phyloP scores from a whole-genome alignment of 106 monocot genomes.

The Chionographis japonica region DNA sequence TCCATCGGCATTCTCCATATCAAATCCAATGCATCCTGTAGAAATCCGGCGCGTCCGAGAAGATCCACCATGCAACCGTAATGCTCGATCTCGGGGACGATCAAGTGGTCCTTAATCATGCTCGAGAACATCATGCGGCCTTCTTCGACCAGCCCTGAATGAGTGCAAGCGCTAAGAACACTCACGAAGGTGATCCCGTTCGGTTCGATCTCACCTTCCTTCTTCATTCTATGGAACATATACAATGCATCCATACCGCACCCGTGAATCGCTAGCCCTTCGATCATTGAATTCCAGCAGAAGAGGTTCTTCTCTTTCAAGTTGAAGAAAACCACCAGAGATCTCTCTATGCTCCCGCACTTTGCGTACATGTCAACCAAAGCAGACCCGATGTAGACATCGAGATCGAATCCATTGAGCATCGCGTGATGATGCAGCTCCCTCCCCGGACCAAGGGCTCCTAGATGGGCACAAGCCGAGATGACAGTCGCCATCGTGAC shows the following conservation, averaged over 20 bases:
- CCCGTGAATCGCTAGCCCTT: constrained; percentile 60
- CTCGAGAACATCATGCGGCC: constrained; percentile 35
- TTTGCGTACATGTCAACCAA: constrained; percentile 82
- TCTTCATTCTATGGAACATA: constrained; percentile 40
- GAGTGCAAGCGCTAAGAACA: constrained; percentile 53
- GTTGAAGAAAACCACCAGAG: constrained; percentile 57
- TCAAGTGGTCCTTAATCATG: constrained; percentile 25
- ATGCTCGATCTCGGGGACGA: constrained; percentile 44
- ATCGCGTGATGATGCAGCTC: constrained; percentile 18
- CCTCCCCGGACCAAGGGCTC: constrained; percentile 44
- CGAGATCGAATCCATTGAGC: constrained; percentile 21
- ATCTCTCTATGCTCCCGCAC: constrained; percentile 46
- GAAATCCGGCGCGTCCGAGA: constrained; percentile 37
- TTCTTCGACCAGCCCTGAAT: constrained; percentile 51
- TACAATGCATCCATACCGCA: constrained; percentile 28
- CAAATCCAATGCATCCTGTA: constrained; percentile 45
- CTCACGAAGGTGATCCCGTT: constrained; percentile 53
- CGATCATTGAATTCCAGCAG: constrained; percentile 70
- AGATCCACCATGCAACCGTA: constrained; percentile 70
- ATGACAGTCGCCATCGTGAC: constrained; percentile 49
- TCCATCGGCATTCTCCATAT: constrained; percentile 25
- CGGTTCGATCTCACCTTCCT: constrained; percentile 21
- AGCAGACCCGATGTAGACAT: constrained; percentile 59
- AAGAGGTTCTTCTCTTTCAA: constrained; percentile 47
- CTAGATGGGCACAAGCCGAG: constrained; percentile 62